Evolutionary conservation across 225 moss, liverwort and hornwort genomes (phyloP).

Genomic region (Sphagnum contortum): DNA sequence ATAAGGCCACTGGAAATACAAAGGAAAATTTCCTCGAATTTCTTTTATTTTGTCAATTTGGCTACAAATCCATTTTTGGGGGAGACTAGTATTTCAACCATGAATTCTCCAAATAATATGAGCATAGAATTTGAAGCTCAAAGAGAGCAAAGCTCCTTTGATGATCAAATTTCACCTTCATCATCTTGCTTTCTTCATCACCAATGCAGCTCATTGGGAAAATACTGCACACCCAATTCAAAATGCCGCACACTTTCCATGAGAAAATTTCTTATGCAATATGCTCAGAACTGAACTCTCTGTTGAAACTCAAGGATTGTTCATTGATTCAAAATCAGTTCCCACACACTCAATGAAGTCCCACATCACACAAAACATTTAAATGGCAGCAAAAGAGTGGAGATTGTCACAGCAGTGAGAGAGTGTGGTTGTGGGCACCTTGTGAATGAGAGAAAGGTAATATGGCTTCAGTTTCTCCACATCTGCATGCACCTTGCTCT

Average conservation of each 20-base stretch:
- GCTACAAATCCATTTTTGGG: too few species aligned
- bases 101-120: too few species aligned
- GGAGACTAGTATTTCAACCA: too few species aligned
- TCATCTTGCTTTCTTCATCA: slow-evolving; percentile 10
- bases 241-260: background rate
- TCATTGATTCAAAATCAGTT: background rate
- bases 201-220: slow-evolving; percentile 40
- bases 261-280: too few species aligned
- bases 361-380: background rate
- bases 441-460: slow-evolving; percentile 45
- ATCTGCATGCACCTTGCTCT: slow-evolving; percentile 46
- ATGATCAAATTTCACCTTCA: too few species aligned
- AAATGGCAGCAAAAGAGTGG: too few species aligned
- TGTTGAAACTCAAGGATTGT: background rate
- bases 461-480: slow-evolving; percentile 61
- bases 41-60: too few species aligned
- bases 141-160: too few species aligned
- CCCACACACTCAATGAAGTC: background rate
- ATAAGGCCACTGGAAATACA: too few species aligned
- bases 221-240: slow-evolving; percentile 29
- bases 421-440: slow-evolving; percentile 16
- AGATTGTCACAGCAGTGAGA: background rate
- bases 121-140: too few species aligned
- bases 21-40: too few species aligned
- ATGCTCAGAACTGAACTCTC: too few species aligned